Evolutionary conservation across 495 filamentous ascomycete genomes (phyloP), one percentile per base, ranked within the genome.

Genomic region (Daldinia loculata): DNA sequence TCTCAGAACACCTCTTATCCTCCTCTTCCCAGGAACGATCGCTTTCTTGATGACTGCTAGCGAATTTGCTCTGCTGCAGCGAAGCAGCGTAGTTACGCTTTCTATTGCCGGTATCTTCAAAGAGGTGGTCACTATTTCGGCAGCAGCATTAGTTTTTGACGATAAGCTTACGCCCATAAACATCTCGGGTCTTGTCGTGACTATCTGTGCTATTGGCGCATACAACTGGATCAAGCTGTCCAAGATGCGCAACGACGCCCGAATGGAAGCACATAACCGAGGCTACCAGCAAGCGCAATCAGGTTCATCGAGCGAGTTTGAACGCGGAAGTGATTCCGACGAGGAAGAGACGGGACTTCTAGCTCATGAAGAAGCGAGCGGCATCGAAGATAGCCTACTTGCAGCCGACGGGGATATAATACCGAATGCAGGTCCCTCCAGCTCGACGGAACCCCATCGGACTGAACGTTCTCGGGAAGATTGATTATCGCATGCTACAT

Each of bases 31-130:
- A 0, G 96, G 96, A 6, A 80, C 88, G 12, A 90, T 99, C 29
- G 96, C 96, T 3, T 99, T 99, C 75, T 86, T 93, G 55, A 99
- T 99, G 96, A 97, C 95, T 34, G 87, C 93, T 1, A 93, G 93
- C 51, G 96, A 99, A 80, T 99, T 98, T 74, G 95, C 96, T 51
- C 86, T 99, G 30, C 85, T 99, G 48, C 90, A 98, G 84, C 93
- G 96, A 34, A 98, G 94, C 4, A 94, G 91, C 6, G 96, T 99
- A 58, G 96, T 99, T 53, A 98, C 96, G 0, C 86, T 99, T 55
- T 94, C 91, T 56, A 98, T 99, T 61, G 96, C 94, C 69, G 96
- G 96, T 53, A 99, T 98, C 58, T 98, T 99, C 85, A 99, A 99
- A 80, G 96, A 99, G 81, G 96, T 97, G 11, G 90, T 99, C 58